Evolutionary conservation across 1,139 yeast species (phyloP), one percentile per base, ranked within the genome.

Genomic region (Candida pseudoviswanathii): DNA sequence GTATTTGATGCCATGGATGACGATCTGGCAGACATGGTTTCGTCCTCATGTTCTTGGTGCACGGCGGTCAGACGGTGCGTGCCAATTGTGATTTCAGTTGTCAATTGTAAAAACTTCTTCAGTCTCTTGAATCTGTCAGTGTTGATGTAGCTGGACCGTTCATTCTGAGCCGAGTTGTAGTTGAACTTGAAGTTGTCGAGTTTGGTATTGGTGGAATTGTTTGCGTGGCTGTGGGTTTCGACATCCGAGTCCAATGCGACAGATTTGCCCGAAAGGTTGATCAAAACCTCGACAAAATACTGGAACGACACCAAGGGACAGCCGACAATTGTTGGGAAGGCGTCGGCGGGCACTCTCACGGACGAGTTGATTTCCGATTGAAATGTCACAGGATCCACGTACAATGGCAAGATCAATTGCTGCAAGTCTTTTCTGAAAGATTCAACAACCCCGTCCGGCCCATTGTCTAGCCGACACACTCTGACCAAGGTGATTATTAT

Each of bases 351-450:
- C 0, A 91, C 84, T 53, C 85, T 73, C 25, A 91, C 67, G 43
- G 82, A 80, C 1, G 92, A 81, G 37, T 81, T 80, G 4, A 86
- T 77, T 40, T 81, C 85, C 31, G 85, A 77, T 32, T 75, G 69
- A 43, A 84, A 73, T 0, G 87, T 78, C 5, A 63, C 71, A 0
- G 95, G 92, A 61, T 89, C 94, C 24, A 89, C 83, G 55, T 82
- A 85, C n/a, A 91, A 68, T 0, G 97, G 96, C 0, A 88, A 77
- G 1, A 90, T 79, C 43, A 82, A 78, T 65, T 91, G 97, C 38
- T 86, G 82, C 21, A 91, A 71, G 62, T 91, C 97, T 63, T 91
- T 91, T 54, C 97, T 74, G 64, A 86, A 90, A 0, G 95, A 85
- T 61, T 89, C 96, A 42, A 82, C 75, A 27, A 82, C 76, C 16